A percentile compares a stretch with the other conserved stretches of the same genome.
Conservation (phyloP, 1,284 basidiomycete genomes). For the Fistulinella staudtii region DNA sequence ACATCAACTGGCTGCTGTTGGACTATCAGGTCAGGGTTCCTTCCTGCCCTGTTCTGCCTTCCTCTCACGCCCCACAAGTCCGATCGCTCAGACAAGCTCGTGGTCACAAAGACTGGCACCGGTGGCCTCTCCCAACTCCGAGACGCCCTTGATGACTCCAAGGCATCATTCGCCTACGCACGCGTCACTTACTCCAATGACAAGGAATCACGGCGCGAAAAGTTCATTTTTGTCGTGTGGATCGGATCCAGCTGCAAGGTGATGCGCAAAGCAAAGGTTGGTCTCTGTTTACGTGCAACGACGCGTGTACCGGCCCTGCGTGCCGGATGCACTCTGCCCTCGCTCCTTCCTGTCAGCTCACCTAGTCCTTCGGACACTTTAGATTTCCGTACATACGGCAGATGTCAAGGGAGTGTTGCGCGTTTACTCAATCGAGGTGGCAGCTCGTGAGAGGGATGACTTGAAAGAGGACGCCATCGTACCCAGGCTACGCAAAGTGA, state of each 20-base stretch:
- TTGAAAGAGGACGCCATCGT: constrained; percentile 79
- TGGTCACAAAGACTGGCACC: constrained; percentile 71
- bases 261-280: constrained; percentile 87
- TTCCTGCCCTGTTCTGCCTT: not conserved
- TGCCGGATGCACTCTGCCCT: constrained; percentile 28
- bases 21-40: constrained; percentile 70
- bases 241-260: constrained; percentile 83
- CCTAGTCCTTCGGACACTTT: constrained; percentile 11
- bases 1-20: constrained; percentile 82
- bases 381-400: constrained; percentile 87
- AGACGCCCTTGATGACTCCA: constrained; percentile 67
- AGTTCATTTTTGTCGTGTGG: constrained; percentile 89
- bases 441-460: constrained; percentile 77
- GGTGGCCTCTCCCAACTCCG: constrained; percentile 76
- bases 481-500: constrained; percentile 67
- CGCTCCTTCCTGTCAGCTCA: constrained; percentile 16
- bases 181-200: constrained; percentile 84
- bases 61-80: constrained; percentile 40
- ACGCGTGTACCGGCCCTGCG: constrained; percentile 14
- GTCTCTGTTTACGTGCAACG: constrained; percentile 29
- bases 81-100: constrained; percentile 81
- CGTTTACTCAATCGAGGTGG: constrained; percentile 81
- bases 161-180: constrained; percentile 80
- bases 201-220: constrained; percentile 82
- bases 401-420: constrained; percentile 80